These are phyloP conservation scores for Macrophomina phaseolina DNA, from an alignment of 2,329 filamentous ascomycete genomes.

Conservation along the genomic window DNA sequence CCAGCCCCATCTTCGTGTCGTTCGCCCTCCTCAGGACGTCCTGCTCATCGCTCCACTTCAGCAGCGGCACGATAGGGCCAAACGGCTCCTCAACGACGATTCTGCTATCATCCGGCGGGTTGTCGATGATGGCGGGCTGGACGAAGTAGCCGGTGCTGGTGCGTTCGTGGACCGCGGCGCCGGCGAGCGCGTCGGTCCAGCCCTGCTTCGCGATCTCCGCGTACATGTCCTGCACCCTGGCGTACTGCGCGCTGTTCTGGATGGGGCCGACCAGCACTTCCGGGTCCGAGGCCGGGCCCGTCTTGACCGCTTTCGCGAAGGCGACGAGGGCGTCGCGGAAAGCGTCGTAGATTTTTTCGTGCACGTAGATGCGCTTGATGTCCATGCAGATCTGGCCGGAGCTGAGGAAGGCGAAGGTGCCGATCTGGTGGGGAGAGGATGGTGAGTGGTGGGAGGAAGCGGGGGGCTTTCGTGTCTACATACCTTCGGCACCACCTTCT, in stretches of 20 bases:
- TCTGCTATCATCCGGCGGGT: conserved; percentile 60
- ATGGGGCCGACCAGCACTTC: conserved; percentile 63
- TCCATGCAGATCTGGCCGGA: conserved; percentile 56
- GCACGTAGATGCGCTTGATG: conserved; percentile 64
- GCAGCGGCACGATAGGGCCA: conserved; percentile 66
- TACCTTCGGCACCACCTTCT: conserved; percentile 44
- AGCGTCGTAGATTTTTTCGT: conserved; percentile 64
- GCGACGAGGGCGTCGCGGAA: conserved; percentile 57
- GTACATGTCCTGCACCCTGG: conserved; percentile 63
- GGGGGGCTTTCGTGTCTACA: neutral
- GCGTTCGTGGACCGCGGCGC: conserved; percentile 40
- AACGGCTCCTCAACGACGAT: conserved; percentile 67
- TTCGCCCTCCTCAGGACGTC: conserved; percentile 57
- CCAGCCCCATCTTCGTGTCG: conserved; percentile 57
- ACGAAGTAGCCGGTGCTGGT: conserved; percentile 60
- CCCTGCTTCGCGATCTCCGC: conserved; percentile 61
- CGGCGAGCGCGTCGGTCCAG: conserved; percentile 59
- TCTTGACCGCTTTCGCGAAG: conserved; percentile 50
- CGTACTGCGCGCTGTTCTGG: conserved; percentile 69
- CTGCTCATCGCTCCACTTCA: conserved; percentile 64
- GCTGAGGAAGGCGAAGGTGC: conserved; percentile 60
- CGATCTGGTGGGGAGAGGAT: conserved; percentile 42
- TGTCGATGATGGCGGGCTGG: conserved; percentile 63
- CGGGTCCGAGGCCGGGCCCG: conserved; percentile 47
- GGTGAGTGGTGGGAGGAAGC: too few species aligned